Evolutionary conservation across 2,329 filamentous ascomycete species (phyloP).

Genomic region (Aureobasidium mangrovei): DNA sequence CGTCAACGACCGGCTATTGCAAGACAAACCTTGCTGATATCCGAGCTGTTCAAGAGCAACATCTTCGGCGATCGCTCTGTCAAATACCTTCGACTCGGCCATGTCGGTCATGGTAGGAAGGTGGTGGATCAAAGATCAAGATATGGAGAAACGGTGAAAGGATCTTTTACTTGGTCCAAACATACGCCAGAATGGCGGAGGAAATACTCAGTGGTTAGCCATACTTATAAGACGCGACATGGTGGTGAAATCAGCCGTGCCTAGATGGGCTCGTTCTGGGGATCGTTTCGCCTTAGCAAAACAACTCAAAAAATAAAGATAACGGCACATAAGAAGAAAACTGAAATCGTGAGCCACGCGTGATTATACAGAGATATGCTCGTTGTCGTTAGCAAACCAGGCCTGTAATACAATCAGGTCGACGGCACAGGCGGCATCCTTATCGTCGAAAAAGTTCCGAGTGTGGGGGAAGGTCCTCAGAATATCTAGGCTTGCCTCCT

Average conservation of each 20-base stretch:
- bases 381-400: not conserved
- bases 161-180: not conserved
- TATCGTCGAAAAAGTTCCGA: not conserved
- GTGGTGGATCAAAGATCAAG: not conserved
- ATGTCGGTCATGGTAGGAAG: not conserved
- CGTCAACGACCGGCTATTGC: not conserved
- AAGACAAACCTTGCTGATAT: slow-evolving; percentile 30
- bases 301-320: not conserved
- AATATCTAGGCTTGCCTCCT: not conserved
- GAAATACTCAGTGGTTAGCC: not conserved
- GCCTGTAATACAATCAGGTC: not conserved
- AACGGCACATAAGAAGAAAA: not conserved
- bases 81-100: slow-evolving; percentile 6
- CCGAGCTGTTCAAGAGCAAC: slow-evolving; percentile 33
- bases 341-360: not conserved
- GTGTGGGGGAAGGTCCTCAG: not conserved
- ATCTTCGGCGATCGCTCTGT: slow-evolving; percentile 25
- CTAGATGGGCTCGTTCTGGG: not conserved
- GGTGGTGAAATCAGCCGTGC: not conserved
- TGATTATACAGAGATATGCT: not conserved
- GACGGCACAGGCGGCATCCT: not conserved
- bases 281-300: not conserved
- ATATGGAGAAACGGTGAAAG: not conserved
- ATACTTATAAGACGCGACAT: not conserved
- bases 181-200: not conserved